Evolutionary conservation across 345 rosid genomes (phyloP), one percentile per base, ranked within the genome.

Genomic region (Eucalyptus decipiens): DNA sequence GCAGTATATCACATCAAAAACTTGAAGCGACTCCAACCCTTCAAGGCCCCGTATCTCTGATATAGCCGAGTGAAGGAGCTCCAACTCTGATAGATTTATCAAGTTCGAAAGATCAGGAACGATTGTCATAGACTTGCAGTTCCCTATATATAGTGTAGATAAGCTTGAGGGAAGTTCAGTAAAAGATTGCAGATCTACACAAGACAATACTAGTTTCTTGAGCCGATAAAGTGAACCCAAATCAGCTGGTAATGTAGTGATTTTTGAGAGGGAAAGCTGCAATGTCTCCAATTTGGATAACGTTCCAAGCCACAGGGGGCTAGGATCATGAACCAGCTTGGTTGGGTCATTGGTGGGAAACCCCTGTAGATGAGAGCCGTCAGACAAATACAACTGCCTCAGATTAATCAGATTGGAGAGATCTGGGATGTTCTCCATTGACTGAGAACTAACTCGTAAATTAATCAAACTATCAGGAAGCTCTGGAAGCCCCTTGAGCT

Each of bases 101-200:
- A 90, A 51, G 89, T 90, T 87, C 0, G 91, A 90, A 43, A 90
- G 62, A 37, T 87, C 86, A 17, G 90, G 87, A n/a, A 89, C 88
- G 12, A 37, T 81, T 32, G 89, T 60, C 90, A 89, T 80, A 43
- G 90, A 89, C 37, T 89, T 89, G 89, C 90, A 89, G 87, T 89
- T 80, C 23, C 90, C 88, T 21, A 89, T 72, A 26, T 89, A 89
- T 32, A 86, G 45, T 26, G 90, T 89, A 6, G 88, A 86, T 23
- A 89, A 86, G 19, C 88, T 87, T 24, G 90, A 72, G 21, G 88
- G 90, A 87, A 89, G 90, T 30, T 89, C 67, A 13, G 21, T 62
- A 40, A 87, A 87, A 42, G 40, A 49, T 49, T 89, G 87, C 32
- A 89, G 90, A 80, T 89, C 88, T 10, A 89, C 88, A 72, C 90